Evolutionary conservation across 805 yeast genomes (phyloP), one percentile per base, ranked within the genome.

Genomic region (Zygoascus ofunaensis): DNA sequence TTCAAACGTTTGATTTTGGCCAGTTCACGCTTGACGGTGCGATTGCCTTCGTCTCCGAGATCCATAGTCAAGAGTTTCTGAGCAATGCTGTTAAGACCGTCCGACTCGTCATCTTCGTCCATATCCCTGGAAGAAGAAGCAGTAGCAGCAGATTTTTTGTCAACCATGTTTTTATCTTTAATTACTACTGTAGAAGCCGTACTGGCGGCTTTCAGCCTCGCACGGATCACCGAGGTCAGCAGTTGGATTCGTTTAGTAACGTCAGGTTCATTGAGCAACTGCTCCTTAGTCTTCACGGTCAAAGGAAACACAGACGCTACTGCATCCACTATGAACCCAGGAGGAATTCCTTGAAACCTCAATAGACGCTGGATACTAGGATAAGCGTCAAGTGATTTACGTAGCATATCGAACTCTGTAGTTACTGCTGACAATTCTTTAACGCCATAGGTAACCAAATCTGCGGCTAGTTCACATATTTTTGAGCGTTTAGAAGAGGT

Each of bases 1-100:
- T 60, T 63, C 65, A 65, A 63, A n/a, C 68, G 56, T 44, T 59
- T 54, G 37, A 68, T 47, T 4, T 69, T 61, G 41, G 56, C 56
- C 41, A 66, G 45, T 39, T 66, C 71, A n/a, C 68, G 59, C 38
- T 54, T 48, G n/a, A 61, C 67, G 4, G 59, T 50, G 43, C 55
- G 61, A 30, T 56, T 55, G 28, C 67, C 70, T 15, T 64, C 69
- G 1, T 47, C 56, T 2, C 62, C 54, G 19, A 64, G 45, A 10
- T 50, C 42, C 15, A 57, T 50, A 2, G 34, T 36, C 32, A 44
- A 46, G 14, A 67, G 51, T 44, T 56, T 58, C 37, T 49, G 50
- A 23, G 51, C 50, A 14, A 66, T 50, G 36, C 55, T 57, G 10
- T 46, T 55, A 17, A 63, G 22, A 17, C 60, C 71, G 24, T 63